Conservation (phyloP, 805 yeast species). For the Spathaspora boniae region DNA sequence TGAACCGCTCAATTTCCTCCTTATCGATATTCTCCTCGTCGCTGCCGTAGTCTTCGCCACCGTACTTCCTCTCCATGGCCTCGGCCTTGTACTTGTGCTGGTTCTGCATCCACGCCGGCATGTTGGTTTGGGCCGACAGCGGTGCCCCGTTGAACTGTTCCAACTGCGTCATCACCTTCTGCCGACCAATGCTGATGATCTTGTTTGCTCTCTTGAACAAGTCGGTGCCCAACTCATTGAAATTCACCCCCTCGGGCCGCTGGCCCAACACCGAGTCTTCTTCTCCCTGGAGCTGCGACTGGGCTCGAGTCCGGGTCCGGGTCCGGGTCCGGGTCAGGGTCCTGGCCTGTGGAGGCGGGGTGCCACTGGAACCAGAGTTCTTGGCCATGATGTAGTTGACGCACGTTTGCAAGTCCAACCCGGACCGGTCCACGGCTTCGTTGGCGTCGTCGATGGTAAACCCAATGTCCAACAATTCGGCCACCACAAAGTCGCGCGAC, state of each 20-base stretch:
- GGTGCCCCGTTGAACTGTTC: constrained; percentile 46
- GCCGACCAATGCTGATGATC: constrained; percentile 54
- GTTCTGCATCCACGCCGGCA: constrained; percentile 77
- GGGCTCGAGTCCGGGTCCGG: constrained; percentile 24
- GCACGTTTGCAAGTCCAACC: constrained; percentile 60
- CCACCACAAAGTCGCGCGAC: constrained; percentile 49
- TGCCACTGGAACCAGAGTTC: constrained; percentile 2
- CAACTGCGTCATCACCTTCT: constrained; percentile 59
- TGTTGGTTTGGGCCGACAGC: constrained; percentile 21
- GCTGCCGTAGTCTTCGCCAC: constrained; percentile 43
- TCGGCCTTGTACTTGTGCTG: constrained; percentile 45
- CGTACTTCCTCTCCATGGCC: constrained; percentile 30
- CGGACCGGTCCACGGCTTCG: constrained; percentile 56
- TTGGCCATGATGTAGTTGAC: constrained; percentile 59
- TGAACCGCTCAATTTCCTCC: constrained; percentile 38
- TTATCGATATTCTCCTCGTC: constrained; percentile 46
- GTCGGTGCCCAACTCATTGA: constrained; percentile 54
- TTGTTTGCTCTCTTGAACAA: constrained; percentile 58
- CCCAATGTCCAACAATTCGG: constrained; percentile 78
- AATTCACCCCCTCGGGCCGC: constrained; percentile 18
- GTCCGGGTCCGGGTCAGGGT: no score
- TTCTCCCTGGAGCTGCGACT: neutral
- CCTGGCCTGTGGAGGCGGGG: constrained; percentile 16
- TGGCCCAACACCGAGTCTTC: constrained; percentile 4
- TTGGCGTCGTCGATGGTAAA: constrained; percentile 60